Evolutionary conservation across 2,329 filamentous ascomycete species (phyloP).

Genomic region (Fusarium sp.): DNA sequence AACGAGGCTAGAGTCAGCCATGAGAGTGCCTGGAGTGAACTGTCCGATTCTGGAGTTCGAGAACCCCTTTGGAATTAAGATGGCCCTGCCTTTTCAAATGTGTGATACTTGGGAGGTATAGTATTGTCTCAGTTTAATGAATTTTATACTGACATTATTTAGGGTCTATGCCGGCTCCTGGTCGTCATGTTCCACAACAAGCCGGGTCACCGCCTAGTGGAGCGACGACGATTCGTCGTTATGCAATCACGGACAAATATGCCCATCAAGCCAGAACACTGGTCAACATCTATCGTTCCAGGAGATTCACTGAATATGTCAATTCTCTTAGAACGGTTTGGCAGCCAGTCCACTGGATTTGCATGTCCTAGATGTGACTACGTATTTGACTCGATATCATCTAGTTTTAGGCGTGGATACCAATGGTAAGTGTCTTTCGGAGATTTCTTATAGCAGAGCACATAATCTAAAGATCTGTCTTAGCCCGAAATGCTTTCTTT

Average conservation of each 20-base stretch:
- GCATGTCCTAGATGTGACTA: not conserved
- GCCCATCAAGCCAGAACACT: not conserved
- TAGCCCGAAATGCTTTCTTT: not conserved
- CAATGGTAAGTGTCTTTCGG: not conserved
- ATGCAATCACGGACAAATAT: not conserved
- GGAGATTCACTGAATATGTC: not conserved
- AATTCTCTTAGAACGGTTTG: rapidly evolving
- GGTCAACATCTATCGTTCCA: not conserved
- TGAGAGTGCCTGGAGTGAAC: not conserved
- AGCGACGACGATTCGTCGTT: not conserved
- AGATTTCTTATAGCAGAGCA: too few relatives aligned
- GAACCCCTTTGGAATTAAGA: not conserved
- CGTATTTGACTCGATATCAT: not conserved
- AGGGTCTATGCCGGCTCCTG: not conserved
- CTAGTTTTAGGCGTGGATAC: not conserved
- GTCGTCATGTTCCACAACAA: not conserved
- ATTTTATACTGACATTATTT: too few relatives aligned
- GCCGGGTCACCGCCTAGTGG: not conserved
- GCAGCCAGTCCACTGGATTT: not conserved
- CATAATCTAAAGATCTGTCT: too few relatives aligned
- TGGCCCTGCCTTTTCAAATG: not conserved
- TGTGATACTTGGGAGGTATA: not conserved
- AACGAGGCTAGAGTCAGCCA: not conserved
- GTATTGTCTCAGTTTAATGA: too few relatives aligned
- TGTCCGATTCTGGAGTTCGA: not conserved